Conservation (phyloP, 169 alveolate genomes). For the Plasmodium adleri region DNA sequence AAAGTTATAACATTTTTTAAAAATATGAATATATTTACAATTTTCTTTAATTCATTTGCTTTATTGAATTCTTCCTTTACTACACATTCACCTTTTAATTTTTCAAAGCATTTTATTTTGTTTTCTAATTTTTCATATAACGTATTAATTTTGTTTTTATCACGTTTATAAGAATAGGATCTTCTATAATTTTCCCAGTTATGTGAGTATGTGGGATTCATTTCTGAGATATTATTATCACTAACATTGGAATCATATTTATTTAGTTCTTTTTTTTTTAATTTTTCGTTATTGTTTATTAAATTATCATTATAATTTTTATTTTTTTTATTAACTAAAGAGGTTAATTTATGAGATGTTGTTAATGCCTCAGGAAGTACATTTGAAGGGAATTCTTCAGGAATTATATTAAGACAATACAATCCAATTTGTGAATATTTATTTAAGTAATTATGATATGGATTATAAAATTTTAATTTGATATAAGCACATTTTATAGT, state of each 20-base stretch:
- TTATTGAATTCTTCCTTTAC: conserved; percentile 61
- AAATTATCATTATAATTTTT: conserved; percentile 32
- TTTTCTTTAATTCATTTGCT: conserved; percentile 73
- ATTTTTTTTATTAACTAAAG: conserved; percentile 28
- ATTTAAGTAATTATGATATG: conserved; percentile 52
- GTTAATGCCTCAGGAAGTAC: conserved; percentile 26
- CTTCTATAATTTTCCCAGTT: conserved; percentile 29
- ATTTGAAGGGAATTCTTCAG: conserved; percentile 50
- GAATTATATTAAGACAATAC: conserved; percentile 65
- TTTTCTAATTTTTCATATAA: conserved; percentile 69
- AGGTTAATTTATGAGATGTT: conserved; percentile 44
- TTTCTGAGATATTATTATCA: conserved; percentile 18
- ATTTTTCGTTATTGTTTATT: conserved; percentile 13
- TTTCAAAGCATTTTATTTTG: conserved; percentile 72
- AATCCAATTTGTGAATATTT: conserved; percentile 66
- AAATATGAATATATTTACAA: conserved; percentile 63
- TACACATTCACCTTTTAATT: conserved; percentile 73
- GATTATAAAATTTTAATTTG: conserved; percentile 55
- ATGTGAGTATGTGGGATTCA: conserved; percentile 2
- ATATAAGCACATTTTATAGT: conserved; percentile 70
- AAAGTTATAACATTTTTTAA: conserved; percentile 61
- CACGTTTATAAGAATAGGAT: conserved; percentile 19
- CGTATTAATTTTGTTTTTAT: conserved; percentile 32
- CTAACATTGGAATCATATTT: conserved; percentile 6
- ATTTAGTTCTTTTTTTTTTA: conserved; percentile 42